Conservation (phyloP, 2,329 filamentous ascomycete genomes). For the Claviceps quebecensis region DNA sequence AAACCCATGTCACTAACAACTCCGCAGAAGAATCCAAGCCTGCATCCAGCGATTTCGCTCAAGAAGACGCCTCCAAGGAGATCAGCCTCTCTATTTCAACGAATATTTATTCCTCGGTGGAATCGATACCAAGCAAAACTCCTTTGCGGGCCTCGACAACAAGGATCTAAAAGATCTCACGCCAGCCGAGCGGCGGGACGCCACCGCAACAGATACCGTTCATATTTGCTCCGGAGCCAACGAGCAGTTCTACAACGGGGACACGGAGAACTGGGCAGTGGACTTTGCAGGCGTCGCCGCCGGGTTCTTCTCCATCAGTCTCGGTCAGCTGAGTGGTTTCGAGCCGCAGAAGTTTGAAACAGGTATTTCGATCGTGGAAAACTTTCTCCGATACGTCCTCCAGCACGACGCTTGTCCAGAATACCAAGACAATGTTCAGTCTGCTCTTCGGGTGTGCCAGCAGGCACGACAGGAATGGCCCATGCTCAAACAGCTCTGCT, state of each 20-base stretch:
- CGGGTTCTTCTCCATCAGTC: conserved; percentile 56
- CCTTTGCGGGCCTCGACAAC: conserved; percentile 47
- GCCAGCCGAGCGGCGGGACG: conserved; percentile 45
- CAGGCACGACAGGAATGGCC: conserved; percentile 53
- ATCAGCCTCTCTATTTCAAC: conserved; percentile 52
- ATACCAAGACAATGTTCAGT: conserved; percentile 50
- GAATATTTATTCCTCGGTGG: conserved; percentile 77
- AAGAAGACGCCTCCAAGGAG: conserved; percentile 57
- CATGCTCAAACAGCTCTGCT: conserved; percentile 35
- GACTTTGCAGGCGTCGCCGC: conserved; percentile 69
- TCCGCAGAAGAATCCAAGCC: conserved; percentile 60
- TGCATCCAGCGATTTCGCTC: conserved; percentile 72
- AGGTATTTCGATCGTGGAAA: conserved; percentile 56
- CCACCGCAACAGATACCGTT: conserved; percentile 49
- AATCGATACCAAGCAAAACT: conserved; percentile 42
- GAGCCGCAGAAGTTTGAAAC: conserved; percentile 37
- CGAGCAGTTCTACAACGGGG: conserved; percentile 34
- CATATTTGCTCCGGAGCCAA: conserved; percentile 29
- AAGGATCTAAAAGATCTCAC: conserved; percentile 43
- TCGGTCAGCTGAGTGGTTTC: conserved; percentile 42
- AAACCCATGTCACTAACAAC: background rate
- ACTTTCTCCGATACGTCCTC: conserved; percentile 79
- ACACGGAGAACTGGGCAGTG: conserved; percentile 51
- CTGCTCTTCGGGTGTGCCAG: conserved; percentile 53
- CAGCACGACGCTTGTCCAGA: conserved; percentile 80